Percentiles rank a stretch among this genome's conserved stretches.
These are phyloP conservation scores for Cercospora janseana DNA, from an alignment of 2,329 filamentous ascomycete genomes.

Conservation along the genomic window DNA sequence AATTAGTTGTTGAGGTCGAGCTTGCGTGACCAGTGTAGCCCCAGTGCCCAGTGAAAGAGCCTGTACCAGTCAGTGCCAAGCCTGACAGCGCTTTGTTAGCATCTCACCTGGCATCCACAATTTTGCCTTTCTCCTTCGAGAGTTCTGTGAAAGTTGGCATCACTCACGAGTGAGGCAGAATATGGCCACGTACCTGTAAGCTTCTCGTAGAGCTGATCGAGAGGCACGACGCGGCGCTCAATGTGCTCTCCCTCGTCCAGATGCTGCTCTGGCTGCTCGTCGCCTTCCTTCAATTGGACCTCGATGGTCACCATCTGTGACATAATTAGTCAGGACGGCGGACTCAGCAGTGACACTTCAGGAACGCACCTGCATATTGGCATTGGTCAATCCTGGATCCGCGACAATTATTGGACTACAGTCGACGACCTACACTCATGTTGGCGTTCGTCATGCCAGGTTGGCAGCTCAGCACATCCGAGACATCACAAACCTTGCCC, in stretches of 20 bases:
- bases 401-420: constrained; percentile 67
- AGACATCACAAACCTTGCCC: constrained; percentile 49
- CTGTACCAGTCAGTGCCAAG: constrained; percentile 37
- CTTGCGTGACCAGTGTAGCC: constrained; percentile 48
- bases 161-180: constrained; percentile 6
- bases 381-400: constrained; percentile 60
- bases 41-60: constrained; percentile 61
- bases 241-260: constrained; percentile 63
- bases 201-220: constrained; percentile 56
- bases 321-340: background rate
- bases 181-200: constrained; percentile 43
- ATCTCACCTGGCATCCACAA: constrained; percentile 50
- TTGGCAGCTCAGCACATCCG: constrained; percentile 61
- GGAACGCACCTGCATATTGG: constrained; percentile 55
- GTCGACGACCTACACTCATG: constrained; percentile 41
- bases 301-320: constrained; percentile 56
- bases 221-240: constrained; percentile 57
- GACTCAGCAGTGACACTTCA: background rate
- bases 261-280: constrained; percentile 56
- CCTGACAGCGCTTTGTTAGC: background rate
- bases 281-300: constrained; percentile 52
- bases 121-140: constrained; percentile 49
- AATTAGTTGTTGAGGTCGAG: constrained; percentile 33
- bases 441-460: constrained; percentile 46
- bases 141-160: constrained; percentile 32